phyloP scores from a whole-genome alignment of 306 rosid genomes.

The Heteromeles arbutifolia region DNA sequence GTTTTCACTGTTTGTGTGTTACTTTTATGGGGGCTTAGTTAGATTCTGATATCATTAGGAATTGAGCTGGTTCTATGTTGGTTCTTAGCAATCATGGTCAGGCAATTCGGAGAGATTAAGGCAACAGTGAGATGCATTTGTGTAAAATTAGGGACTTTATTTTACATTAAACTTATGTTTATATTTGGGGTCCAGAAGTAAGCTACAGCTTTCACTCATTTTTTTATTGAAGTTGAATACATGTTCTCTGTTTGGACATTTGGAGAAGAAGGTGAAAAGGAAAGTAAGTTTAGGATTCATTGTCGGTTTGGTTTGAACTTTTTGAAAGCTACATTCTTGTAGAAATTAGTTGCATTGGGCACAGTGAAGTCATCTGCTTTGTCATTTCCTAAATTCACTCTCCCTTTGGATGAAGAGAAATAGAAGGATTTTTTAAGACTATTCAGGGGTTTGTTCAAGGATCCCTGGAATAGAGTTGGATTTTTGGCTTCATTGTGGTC shows the following conservation, averaged over 20 bases:
- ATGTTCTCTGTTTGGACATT: neutral
- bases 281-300: neutral
- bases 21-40: conserved; percentile 22
- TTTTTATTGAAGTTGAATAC: neutral
- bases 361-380: neutral
- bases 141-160: conserved; percentile 13
- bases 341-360: neutral
- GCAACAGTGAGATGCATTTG: neutral
- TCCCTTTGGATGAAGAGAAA: neutral
- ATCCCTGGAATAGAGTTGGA: neutral
- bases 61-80: conserved; percentile 18
- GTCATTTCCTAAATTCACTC: neutral
- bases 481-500: neutral
- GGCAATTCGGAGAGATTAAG: neutral
- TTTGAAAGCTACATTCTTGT: neutral
- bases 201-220: neutral
- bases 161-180: neutral
- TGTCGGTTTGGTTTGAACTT: neutral
- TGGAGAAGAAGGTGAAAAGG: neutral
- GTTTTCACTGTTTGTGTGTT: conserved; percentile 34
- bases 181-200: conserved; percentile 9
- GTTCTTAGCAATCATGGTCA: neutral
- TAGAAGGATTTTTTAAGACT: neutral
- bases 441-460: neutral
- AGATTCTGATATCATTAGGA: conserved; percentile 25